Evolutionary conservation across 1,139 yeast genomes (phyloP).

Genomic region (Suhomyces terraborum): DNA sequence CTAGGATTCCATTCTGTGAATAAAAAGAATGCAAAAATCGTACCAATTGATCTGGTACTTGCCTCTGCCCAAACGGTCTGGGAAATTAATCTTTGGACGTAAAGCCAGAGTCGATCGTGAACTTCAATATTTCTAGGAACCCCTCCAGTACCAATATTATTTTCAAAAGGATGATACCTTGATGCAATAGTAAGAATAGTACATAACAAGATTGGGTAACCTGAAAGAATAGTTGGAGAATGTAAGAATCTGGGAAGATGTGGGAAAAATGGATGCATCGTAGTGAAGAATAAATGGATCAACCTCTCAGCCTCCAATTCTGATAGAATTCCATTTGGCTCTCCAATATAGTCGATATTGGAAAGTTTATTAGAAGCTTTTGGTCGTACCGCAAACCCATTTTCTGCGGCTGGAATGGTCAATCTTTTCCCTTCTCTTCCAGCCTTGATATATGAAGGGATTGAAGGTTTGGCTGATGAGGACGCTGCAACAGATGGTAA

Average conservation of each 20-base stretch:
- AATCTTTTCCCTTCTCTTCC: slow-evolving; percentile 20
- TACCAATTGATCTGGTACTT: slow-evolving; percentile 82
- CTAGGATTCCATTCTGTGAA: slow-evolving; percentile 96
- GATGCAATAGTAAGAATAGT: slow-evolving; percentile 80
- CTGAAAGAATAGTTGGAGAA: slow-evolving; percentile 63
- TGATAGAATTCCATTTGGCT: slow-evolving; percentile 56
- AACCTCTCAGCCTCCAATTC: slow-evolving; percentile 67
- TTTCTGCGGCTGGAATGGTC: slow-evolving; percentile 50
- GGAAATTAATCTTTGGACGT: slow-evolving; percentile 78
- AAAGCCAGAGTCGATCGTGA: slow-evolving; percentile 81
- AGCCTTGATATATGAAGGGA: slow-evolving; percentile 20
- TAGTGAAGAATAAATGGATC: slow-evolving; percentile 66
- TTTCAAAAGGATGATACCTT: slow-evolving; percentile 64
- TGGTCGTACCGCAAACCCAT: slow-evolving; percentile 54
- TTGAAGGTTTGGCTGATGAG: slow-evolving; percentile 2
- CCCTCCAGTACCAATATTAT: slow-evolving; percentile 31
- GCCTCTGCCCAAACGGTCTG: slow-evolving; percentile 96
- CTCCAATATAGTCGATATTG: slow-evolving; percentile 67
- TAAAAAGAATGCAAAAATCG: slow-evolving; percentile 79
- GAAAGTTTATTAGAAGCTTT: slow-evolving; percentile 52
- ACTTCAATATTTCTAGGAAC: slow-evolving; percentile 57
- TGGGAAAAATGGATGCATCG: slow-evolving; percentile 90
- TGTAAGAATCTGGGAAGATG: slow-evolving; percentile 77
- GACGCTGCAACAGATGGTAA: slow-evolving; percentile 6
- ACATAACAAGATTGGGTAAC: slow-evolving; percentile 78